These are phyloP conservation scores for Candolleomyces eurysporus DNA, from an alignment of 768 basidiomycete genomes.

Conservation along the genomic window DNA sequence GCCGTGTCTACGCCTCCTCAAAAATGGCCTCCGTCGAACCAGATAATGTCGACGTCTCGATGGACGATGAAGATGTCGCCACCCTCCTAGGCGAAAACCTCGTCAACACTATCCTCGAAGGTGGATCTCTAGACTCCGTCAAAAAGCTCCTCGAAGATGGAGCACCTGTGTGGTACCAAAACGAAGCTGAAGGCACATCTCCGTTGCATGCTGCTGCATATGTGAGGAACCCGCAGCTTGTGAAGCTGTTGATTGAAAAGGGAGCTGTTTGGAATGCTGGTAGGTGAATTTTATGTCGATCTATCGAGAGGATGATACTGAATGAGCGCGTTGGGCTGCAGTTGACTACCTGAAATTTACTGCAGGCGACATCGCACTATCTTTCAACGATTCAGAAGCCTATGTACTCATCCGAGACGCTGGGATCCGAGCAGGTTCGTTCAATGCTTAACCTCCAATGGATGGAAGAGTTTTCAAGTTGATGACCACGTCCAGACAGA, in stretches of 20 bases:
- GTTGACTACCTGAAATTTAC: slow-evolving; percentile 80
- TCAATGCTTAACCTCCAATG: slow-evolving; percentile 8
- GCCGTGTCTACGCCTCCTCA: not conserved
- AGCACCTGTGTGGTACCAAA: slow-evolving; percentile 90
- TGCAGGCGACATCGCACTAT: slow-evolving; percentile 35
- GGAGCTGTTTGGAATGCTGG: slow-evolving; percentile 94
- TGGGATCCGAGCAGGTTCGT: slow-evolving; percentile 84
- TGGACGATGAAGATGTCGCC: slow-evolving; percentile 42
- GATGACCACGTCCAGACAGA: slow-evolving; percentile 42
- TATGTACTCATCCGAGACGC: slow-evolving; percentile 87
- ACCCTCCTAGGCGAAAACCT: slow-evolving; percentile 57
- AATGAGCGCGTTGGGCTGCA: slow-evolving; percentile 20
- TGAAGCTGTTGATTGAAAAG: slow-evolving; percentile 65
- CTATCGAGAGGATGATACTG: not conserved
- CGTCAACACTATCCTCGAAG: slow-evolving; percentile 55
- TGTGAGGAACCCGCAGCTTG: slow-evolving; percentile 59
- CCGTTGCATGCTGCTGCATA: slow-evolving; percentile 87
- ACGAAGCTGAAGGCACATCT: slow-evolving; percentile 74
- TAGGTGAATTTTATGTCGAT: slow-evolving; percentile 15
- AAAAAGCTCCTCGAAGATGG: slow-evolving; percentile 55
- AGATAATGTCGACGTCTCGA: slow-evolving; percentile 1
- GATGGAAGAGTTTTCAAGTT: not conserved
- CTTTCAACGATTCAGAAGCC: slow-evolving; percentile 35
- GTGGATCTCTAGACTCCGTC: slow-evolving; percentile 43
- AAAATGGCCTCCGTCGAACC: not conserved